A percentile compares a stretch with the other conserved stretches of the same genome.
Conservation (phyloP, 108 stramenopile species). For the Nitzschia sp. region DNA sequence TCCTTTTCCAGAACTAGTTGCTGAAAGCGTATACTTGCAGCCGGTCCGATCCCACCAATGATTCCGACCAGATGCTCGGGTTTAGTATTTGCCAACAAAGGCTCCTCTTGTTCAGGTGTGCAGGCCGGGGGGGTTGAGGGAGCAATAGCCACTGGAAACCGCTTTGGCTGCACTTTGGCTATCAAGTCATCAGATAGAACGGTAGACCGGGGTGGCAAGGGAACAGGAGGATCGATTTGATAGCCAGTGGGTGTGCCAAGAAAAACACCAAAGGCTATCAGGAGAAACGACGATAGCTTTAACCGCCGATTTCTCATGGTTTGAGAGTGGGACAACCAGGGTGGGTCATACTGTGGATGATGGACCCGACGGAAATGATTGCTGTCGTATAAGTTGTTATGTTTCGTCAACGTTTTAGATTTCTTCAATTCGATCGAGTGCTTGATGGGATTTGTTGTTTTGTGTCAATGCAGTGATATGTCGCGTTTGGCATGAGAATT, state of each 20-base stretch:
- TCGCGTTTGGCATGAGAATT: too few species aligned
- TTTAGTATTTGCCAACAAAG: background rate
- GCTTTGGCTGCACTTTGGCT: background rate
- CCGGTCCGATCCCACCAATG: constrained; percentile 3
- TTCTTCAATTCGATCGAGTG: too few species aligned
- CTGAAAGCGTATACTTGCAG: background rate
- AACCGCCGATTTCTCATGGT: background rate
- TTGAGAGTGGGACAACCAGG: too few species aligned
- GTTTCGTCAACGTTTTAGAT: background rate
- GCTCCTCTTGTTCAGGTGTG: background rate
- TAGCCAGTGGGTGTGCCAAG: background rate
- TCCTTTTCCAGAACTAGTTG: constrained; percentile 8
- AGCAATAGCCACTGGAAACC: background rate
- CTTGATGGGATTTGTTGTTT: too few species aligned
- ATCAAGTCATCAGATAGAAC: background rate
- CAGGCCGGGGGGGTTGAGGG: background rate
- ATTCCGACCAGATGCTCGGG: background rate
- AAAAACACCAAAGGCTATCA: background rate
- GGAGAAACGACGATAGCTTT: background rate
- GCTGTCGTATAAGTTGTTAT: background rate
- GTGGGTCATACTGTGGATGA: background rate
- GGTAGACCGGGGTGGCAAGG: background rate
- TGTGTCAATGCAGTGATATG: too few species aligned
- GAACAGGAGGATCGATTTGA: background rate
- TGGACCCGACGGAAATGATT: background rate